Evolutionary conservation across 1,284 basidiomycete species (phyloP).

Genomic region (Ceratobasidium sp.): DNA sequence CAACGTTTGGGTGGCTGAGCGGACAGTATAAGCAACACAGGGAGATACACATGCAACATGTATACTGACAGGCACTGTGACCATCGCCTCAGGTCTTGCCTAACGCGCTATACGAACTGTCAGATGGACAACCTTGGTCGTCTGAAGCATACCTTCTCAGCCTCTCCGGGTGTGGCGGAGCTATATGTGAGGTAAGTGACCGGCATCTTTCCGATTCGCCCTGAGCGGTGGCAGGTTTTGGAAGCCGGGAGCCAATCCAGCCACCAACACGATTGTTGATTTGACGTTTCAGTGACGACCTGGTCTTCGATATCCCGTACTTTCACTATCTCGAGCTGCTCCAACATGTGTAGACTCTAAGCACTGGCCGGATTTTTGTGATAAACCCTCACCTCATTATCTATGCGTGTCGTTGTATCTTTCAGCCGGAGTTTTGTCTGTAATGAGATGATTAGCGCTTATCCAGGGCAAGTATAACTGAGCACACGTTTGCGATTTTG

Average conservation of each 20-base stretch:
- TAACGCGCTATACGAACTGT: not conserved
- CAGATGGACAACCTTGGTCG: too few relatives aligned
- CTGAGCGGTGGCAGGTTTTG: not conserved
- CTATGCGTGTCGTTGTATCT: too few relatives aligned
- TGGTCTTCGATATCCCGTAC: not conserved
- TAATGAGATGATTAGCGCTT: too few relatives aligned
- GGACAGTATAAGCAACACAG: not conserved
- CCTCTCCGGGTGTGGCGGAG: not conserved
- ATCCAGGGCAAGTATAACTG: too few relatives aligned
- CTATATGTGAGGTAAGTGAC: not conserved
- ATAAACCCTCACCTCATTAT: too few relatives aligned
- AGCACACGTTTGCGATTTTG: not conserved
- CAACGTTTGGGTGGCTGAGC: not conserved
- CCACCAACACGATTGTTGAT: not conserved
- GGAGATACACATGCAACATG: too few relatives aligned
- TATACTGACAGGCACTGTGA: not conserved
- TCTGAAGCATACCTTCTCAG: not conserved
- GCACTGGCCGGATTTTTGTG: too few relatives aligned
- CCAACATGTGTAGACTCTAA: too few relatives aligned
- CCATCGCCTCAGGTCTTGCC: not conserved
- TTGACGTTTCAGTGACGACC: not conserved
- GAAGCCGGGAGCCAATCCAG: too few relatives aligned
- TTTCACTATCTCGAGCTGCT: too few relatives aligned
- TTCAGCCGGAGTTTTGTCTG: too few relatives aligned
- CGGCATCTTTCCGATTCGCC: not conserved